These are phyloP conservation scores for Sanghuangporus sanghuang DNA, from an alignment of 1,284 basidiomycete species.

Conservation along the genomic window DNA sequence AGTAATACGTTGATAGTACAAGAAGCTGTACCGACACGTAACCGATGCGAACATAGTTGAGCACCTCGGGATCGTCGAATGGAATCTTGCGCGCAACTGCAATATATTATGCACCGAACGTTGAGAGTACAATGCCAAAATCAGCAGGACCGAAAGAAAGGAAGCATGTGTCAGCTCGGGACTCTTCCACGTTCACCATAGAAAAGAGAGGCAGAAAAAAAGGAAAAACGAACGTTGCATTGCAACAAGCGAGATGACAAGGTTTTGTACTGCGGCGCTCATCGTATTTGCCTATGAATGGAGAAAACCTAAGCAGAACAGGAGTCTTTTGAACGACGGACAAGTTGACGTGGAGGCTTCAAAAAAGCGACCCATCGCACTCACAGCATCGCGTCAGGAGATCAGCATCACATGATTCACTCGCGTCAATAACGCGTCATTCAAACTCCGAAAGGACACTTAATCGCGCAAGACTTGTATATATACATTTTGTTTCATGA, in stretches of 20 bases:
- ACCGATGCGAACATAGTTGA: slow-evolving; percentile 79
- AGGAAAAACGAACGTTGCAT: slow-evolving; percentile 70
- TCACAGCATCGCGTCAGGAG: not conserved
- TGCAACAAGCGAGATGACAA: slow-evolving; percentile 82
- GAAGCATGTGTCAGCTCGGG: not conserved
- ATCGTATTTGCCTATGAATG: not conserved
- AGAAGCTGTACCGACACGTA: slow-evolving; percentile 76
- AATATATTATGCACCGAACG: not conserved
- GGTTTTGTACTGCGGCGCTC: slow-evolving; percentile 44
- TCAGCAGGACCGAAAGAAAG: not conserved
- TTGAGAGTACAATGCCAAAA: not conserved
- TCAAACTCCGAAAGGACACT: not conserved
- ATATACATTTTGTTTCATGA: too few species aligned
- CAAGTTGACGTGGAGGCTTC: not conserved
- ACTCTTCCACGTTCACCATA: not conserved
- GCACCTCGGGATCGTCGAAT: slow-evolving; percentile 83
- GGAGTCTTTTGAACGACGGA: not conserved
- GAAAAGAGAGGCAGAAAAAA: not conserved
- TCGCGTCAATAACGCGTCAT: not conserved
- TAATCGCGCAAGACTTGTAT: too few species aligned
- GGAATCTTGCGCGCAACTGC: slow-evolving; percentile 86
- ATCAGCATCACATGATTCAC: not conserved
- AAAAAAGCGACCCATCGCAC: not conserved
- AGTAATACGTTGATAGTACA: slow-evolving; percentile 74
- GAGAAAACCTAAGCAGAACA: not conserved